Conservation (phyloP, 148 eudicot species). For the Rhododendron henanense region DNA sequence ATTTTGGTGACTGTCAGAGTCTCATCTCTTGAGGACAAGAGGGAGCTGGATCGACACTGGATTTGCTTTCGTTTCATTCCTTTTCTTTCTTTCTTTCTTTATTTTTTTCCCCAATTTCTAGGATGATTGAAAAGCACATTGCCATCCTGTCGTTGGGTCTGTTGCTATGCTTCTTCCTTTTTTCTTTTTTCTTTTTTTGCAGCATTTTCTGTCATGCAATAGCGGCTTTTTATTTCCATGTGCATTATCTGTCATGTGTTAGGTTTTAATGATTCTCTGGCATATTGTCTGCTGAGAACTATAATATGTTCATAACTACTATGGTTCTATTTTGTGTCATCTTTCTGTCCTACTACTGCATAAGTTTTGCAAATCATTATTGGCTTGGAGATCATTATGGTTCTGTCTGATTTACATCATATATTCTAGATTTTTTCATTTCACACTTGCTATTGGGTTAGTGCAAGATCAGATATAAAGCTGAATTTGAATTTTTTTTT, state of each 20-base stretch:
- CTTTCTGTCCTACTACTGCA: not conserved
- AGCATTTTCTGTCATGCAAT: not conserved
- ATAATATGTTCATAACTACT: not conserved
- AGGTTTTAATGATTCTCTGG: not conserved
- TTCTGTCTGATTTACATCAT: not conserved
- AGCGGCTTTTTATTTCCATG: not conserved
- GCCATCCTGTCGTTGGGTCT: not conserved
- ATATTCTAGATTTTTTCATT: not conserved
- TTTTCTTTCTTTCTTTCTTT: not conserved
- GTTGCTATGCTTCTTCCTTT: not conserved
- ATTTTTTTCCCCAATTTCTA: not conserved
- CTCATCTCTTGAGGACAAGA: not conserved
- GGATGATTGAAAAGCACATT: not conserved
- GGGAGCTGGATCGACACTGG: not conserved
- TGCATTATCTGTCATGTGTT: not conserved
- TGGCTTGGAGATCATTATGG: not conserved
- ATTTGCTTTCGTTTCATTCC: not conserved
- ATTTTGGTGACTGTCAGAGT: not conserved
- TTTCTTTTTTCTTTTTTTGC: not conserved
- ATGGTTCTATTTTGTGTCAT: not conserved
- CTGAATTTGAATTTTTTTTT: not conserved
- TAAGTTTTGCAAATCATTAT: not conserved
- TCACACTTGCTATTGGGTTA: not conserved
- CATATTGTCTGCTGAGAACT: not conserved
- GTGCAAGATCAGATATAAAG: not conserved